These are phyloP conservation scores for Fusarium denticulatum DNA, from an alignment of 2,329 filamentous ascomycete species.

Conservation along the genomic window DNA sequence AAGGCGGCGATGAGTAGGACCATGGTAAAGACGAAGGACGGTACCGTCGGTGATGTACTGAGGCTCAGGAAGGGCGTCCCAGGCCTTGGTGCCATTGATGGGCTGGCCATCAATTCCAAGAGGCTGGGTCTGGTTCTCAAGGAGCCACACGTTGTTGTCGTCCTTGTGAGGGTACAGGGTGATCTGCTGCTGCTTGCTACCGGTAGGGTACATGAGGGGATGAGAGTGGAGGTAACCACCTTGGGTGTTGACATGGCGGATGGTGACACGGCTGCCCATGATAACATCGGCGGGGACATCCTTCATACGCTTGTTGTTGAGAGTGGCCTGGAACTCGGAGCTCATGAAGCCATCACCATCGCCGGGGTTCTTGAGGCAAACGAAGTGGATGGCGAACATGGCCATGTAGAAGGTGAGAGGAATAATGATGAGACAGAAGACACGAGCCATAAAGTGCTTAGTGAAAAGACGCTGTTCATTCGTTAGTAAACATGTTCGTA, in stretches of 20 bases:
- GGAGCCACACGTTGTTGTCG: constrained; percentile 92
- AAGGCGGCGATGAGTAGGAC: constrained; percentile 84
- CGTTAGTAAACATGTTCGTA: constrained; percentile 20
- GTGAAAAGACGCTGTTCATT: constrained; percentile 74
- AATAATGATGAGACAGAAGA: constrained; percentile 91
- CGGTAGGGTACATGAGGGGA: constrained; percentile 94
- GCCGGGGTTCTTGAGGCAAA: constrained; percentile 91
- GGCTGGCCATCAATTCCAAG: constrained; percentile 77
- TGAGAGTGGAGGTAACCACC: constrained; percentile 98
- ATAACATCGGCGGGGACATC: constrained; percentile 93
- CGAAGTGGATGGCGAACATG: constrained; percentile 97
- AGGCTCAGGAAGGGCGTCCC: constrained; percentile 77
- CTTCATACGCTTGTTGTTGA: constrained; percentile 97
- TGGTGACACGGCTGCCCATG: constrained; percentile 83
- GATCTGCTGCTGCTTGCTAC: constrained; percentile 98
- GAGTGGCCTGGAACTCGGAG: constrained; percentile 96
- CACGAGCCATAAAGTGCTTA: constrained; percentile 92
- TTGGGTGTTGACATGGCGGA: constrained; percentile 97
- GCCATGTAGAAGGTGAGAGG: constrained; percentile 91
- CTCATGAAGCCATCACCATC: constrained; percentile 99
- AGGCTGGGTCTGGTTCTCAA: constrained; percentile 97
- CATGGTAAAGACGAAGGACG: constrained; percentile 84
- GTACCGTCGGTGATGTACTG: constrained; percentile 81
- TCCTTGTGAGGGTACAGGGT: constrained; percentile 99
- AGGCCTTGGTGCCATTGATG: constrained; percentile 83